Percentiles rank a stretch among this genome's conserved stretches.
phyloP scores from a whole-genome alignment of 2,329 filamentous ascomycete species.

The Aspergillus sojae region DNA sequence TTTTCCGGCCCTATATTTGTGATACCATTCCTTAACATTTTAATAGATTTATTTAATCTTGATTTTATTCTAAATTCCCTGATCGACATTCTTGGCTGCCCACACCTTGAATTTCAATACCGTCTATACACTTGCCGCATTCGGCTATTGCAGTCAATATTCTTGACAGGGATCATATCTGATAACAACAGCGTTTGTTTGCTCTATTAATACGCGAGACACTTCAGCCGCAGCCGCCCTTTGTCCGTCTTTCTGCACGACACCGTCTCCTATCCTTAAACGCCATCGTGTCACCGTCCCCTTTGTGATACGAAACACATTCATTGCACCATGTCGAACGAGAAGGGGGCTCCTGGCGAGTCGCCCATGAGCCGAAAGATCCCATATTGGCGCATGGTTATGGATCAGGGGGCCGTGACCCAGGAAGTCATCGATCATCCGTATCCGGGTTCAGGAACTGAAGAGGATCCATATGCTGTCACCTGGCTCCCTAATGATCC shows the following conservation, averaged over 20 bases:
- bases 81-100: not conserved
- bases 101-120: not conserved
- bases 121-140: not conserved
- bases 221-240: not conserved
- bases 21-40: not conserved
- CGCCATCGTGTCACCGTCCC: not conserved
- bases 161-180: not conserved
- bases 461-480: constrained; percentile 47
- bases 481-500: constrained; percentile 48
- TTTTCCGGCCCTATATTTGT: not conserved
- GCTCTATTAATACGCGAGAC: not conserved
- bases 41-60: constrained; percentile 3
- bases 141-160: not conserved
- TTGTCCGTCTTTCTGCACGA: not conserved
- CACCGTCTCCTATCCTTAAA: not conserved
- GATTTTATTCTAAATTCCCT: constrained; percentile 1
- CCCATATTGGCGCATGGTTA: constrained; percentile 38
- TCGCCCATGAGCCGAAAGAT: constrained; percentile 30
- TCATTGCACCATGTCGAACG: constrained; percentile 29
- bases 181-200: not conserved
- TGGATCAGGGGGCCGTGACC: constrained; percentile 37
- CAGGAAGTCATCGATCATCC: constrained; percentile 36
- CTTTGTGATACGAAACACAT: not conserved
- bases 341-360: constrained; percentile 27
- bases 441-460: constrained; percentile 44